Evolutionary conservation across 83 land plant genomes (phyloP), one percentile per base, ranked within the genome.

Genomic region (Isoetes engelmannii): DNA sequence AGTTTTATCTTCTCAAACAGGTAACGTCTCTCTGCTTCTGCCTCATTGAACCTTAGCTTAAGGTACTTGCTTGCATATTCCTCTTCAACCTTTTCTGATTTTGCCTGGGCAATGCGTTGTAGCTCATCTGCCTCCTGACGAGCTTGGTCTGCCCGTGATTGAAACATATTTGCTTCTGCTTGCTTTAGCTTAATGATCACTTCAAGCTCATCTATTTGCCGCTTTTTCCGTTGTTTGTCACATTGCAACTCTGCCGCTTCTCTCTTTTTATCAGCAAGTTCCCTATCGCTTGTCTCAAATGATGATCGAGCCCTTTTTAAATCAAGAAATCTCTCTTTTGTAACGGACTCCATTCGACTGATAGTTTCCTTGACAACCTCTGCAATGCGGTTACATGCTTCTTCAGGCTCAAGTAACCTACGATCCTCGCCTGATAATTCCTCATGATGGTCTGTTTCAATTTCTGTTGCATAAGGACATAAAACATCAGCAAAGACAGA

Each of bases 101-200:
- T 67, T 9, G 62, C 69, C 3, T 10, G 63, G 0, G 62, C 69
- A 12, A 67, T 50, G 15, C 62, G 62, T 37, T 67, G 69, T 3
- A 67, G 62, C n/a, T 67, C 63, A 4, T 67, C 69, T 7, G 69
- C 69, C 8, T 67, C 69, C 7, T 41, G 62, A 61, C 63, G 49
- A 17, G 69, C 69, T 15, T 67, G 63, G 43, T 50, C 62, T 0
- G 69, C 69, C 15, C 69, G 69, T n/a, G 48, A 12, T 20, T 67
- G 69, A 20, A 67, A 67, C 69, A 67, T 67, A 61, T 67, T 62
- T 10, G 69, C 69, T 20, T 67, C 69, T 12, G 69, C 69, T 37
- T 48, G 69, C 69, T 67, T 67, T 41, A 67, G 12, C 21, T 62
- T 47, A n/a, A 67, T 41, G 21, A 67, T 67, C 13, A 62, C 50